Base-by-base conservation (phyloP, 106 monocot species). In the Cymbidium sinense region DNA sequence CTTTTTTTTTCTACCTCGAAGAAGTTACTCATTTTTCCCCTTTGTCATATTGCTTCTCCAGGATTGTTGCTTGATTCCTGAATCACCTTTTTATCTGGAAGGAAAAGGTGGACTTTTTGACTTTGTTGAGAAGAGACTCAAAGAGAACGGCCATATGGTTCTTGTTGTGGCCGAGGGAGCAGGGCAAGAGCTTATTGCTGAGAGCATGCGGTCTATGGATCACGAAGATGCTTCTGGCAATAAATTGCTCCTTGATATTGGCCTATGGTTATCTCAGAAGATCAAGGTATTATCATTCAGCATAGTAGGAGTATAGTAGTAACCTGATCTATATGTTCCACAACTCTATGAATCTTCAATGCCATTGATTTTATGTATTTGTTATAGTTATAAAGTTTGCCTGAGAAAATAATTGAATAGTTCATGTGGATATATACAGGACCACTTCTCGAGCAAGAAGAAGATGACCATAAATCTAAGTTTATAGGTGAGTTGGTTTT, bases 101-200 rank as follows among this genome's bases (percentile, higher is more conserved):
- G 91, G 88, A 43, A 86, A 88, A 44, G 91, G 88, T 34, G 91
- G 92, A 11, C 89, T 92, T 61, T 78, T 85, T 67, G 85, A 87
- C 67, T 92, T 75, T 76, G 72, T 89, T 7, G 87, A 92, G 78
- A 89, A 79, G 73, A 70, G 92, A 13, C 85, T 92, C 29, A 89
- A 92, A 50, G 92, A 92, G 79, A 83, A 85, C 41, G 92, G 88
- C 2, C 96, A 96, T 31, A 87, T 94, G 93, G 96, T 96, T 64
- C 77, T 96, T 44, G 93, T 96, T 75, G 91, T 96, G 27, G 96
- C 96, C 7, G 96, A 96, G 81, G 96, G 93, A 80, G 93, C 96
- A 50, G 93, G 96, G 15, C 96, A 93, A 80, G 93, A 96, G 28
- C 89, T 93, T 30, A 91, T 93, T 67, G 84, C 89, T 73, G 89